These are phyloP conservation scores for Talaromyces proteolyticus DNA, from an alignment of 495 filamentous ascomycete species.

Conservation along the genomic window DNA sequence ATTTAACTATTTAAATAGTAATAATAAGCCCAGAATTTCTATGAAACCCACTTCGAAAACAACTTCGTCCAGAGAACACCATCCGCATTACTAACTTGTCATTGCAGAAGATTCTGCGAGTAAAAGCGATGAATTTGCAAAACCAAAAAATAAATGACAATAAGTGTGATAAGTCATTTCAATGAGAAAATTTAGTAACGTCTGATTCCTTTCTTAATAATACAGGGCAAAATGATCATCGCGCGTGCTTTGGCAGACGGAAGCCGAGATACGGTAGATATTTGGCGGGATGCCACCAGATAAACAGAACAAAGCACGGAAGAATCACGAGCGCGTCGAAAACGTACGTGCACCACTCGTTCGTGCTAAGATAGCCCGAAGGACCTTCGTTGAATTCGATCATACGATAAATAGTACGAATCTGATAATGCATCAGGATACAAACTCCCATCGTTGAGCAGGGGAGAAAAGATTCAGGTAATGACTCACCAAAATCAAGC, in stretches of 20 bases:
- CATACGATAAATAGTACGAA: constrained; percentile 56
- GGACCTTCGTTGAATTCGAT: constrained; percentile 55
- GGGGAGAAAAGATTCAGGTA: neutral
- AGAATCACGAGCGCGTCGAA: constrained; percentile 58
- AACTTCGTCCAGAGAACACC: too few relatives aligned
- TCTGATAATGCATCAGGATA: constrained; percentile 13
- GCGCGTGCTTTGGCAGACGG: neutral
- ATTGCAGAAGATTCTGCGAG: too few relatives aligned
- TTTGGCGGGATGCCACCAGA: constrained; percentile 41
- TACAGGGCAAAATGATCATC: neutral
- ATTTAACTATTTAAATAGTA: too few relatives aligned
- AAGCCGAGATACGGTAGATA: constrained; percentile 38
- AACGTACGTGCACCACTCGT: constrained; percentile 56
- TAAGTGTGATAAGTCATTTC: too few relatives aligned
- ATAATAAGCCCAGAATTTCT: too few relatives aligned
- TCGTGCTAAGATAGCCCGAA: constrained; percentile 41
- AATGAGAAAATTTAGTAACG: too few relatives aligned
- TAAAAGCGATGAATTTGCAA: too few relatives aligned
- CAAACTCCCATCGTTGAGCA: too few relatives aligned
- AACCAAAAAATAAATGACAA: too few relatives aligned
- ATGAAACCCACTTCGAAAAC: too few relatives aligned
- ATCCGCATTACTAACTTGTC: too few relatives aligned
- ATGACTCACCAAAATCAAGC: constrained; percentile 47
- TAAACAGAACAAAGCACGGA: constrained; percentile 37
- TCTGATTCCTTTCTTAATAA: too few relatives aligned